A percentile compares a stretch with the other conserved stretches of the same genome.
phyloP scores from a whole-genome alignment of 2,329 filamentous ascomycete genomes.

The Eutypa lata region DNA sequence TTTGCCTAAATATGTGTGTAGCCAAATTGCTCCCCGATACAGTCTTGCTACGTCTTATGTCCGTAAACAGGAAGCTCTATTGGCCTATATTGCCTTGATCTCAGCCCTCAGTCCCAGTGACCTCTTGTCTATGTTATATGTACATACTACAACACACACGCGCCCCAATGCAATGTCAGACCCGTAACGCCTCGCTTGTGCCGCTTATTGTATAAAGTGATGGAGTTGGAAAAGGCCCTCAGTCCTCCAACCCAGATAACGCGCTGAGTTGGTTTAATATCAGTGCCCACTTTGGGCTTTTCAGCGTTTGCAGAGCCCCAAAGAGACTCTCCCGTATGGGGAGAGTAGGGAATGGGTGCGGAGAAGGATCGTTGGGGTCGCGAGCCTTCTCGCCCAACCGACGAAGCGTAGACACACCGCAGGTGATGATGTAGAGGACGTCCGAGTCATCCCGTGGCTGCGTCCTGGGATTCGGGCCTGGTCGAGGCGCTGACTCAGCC shows the following conservation, averaged over 20 bases:
- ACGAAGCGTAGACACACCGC: slow-evolving; percentile 66
- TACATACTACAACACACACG: too few relatives aligned
- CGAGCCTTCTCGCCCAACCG: slow-evolving; percentile 65
- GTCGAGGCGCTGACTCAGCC: slow-evolving; percentile 48
- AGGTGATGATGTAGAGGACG: slow-evolving; percentile 61
- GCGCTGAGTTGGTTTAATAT: slow-evolving; percentile 67
- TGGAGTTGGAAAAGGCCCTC: slow-evolving; percentile 9
- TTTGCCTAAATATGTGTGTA: too few relatives aligned
- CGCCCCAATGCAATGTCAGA: too few relatives aligned
- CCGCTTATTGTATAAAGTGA: neutral
- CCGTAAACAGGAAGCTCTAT: too few relatives aligned
- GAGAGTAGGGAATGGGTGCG: slow-evolving; percentile 59
- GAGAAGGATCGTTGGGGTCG: slow-evolving; percentile 51
- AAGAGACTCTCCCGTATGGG: slow-evolving; percentile 67
- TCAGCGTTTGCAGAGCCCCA: slow-evolving; percentile 60
- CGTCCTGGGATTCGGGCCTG: slow-evolving; percentile 27
- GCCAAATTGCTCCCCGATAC: too few relatives aligned
- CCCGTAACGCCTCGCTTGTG: neutral
- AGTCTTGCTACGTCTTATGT: too few relatives aligned
- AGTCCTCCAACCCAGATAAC: slow-evolving; percentile 45
- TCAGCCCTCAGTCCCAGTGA: too few relatives aligned
- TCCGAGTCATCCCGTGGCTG: slow-evolving; percentile 45
- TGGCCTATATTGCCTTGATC: too few relatives aligned
- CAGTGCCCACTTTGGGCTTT: slow-evolving; percentile 58
- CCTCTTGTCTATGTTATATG: too few relatives aligned